Evolutionary conservation across 306 rosid genomes (phyloP), one percentile per base, ranked within the genome.

Genomic region (Morella rubra): DNA sequence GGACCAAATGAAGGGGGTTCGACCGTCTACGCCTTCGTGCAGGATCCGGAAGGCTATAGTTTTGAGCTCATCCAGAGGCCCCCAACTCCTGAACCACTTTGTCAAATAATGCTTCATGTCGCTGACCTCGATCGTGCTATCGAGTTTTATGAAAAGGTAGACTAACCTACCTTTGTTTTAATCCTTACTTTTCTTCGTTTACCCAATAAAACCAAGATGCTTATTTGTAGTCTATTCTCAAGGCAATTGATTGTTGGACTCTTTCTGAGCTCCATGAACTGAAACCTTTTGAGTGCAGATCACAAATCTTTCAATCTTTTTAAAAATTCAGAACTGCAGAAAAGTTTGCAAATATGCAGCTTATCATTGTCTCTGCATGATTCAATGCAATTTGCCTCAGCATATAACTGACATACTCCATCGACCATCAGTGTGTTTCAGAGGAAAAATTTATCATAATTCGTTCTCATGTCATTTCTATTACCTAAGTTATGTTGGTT

Each of bases 31-130:
- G 97, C 97, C 67, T 92, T 90, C 80, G 93, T 85, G 76, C 89
- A 89, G 87, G 98, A 95, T 74, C 98, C 97, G 41, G 97, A 95
- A 82, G 98, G 98, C 80, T 95, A 95, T 71, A 4, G 8, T 8
- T 95, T 92, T 84, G 97, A 90, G 86, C 82, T 95, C 60, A 87
- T 92, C 78, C 91, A 95, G 85, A 85, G 98, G 74, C 81, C 82
- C 55, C 77, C 92, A 50, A 90, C 96, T 44, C 96, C 92, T 4
- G 96, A 95, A 79, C 97, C 98, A 50, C 73, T 92, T 65, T 88
- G 97, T 76, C 98, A 95, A 88, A 89, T 95, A 7, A 92, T 95
- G 98, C 98, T 90, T 27, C 95, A 97, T 50, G 97, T 95, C 81
- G 96, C 93, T 56, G 95, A 95, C 76, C 85, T 92, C 14, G 98